Evolutionary conservation across 2,329 filamentous ascomycete genomes (phyloP).

Genomic region (Arthrobotrys musiformis): DNA sequence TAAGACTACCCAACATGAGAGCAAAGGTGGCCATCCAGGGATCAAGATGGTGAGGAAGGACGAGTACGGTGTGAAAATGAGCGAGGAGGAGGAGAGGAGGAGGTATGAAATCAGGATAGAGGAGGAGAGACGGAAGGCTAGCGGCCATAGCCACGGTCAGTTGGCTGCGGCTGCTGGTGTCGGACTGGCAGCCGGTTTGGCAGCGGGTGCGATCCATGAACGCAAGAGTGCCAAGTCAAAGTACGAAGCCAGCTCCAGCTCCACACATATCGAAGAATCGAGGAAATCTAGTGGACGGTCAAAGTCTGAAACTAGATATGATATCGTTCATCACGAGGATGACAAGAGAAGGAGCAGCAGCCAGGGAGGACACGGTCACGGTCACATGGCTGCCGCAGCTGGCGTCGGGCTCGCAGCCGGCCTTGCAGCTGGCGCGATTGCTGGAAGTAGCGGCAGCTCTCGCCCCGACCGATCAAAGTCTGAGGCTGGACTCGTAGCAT

Average conservation of each 20-base stretch:
- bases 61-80: conserved; percentile 19
- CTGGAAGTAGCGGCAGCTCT: conserved; percentile 8
- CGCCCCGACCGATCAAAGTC: neutral
- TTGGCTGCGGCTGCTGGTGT: conserved; percentile 3
- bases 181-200: neutral
- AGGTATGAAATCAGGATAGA: conserved; percentile 15
- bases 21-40: conserved; percentile 7
- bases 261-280: neutral
- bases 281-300: conserved; percentile 1
- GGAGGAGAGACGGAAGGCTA: conserved; percentile 5
- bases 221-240: conserved; percentile 3
- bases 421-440: conserved; percentile 3
- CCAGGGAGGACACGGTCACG: neutral
- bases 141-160: neutral
- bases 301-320: conserved; percentile 4
- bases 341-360: conserved; percentile 10
- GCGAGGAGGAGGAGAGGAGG: conserved; percentile 21
- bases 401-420: conserved; percentile 3
- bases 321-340: neutral
- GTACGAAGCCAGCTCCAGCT: conserved; percentile 8
- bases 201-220: neutral
- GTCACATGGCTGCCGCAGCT: conserved; percentile 1
- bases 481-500: neutral
- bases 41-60: conserved; percentile 51
- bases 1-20: neutral